Evolutionary conservation across 179 eudicot species (phyloP).

Genomic region (Beta macrorhiza): DNA sequence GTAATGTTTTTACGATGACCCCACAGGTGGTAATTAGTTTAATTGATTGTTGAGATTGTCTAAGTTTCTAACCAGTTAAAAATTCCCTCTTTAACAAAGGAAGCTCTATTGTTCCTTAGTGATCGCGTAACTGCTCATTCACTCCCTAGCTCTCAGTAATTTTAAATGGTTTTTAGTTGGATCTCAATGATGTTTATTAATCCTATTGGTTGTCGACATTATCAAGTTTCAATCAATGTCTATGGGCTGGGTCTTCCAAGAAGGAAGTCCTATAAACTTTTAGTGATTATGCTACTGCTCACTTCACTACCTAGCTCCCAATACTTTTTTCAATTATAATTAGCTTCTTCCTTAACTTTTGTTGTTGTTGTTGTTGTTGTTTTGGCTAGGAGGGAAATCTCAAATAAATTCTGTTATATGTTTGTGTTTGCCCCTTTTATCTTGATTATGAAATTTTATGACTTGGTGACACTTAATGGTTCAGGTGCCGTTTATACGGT

Average conservation of each 20-base stretch:
- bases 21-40: too few species aligned
- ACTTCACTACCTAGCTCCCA: background rate
- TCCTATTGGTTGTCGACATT: background rate
- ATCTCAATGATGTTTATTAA: background rate
- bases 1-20: too few species aligned
- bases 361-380: background rate
- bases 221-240: too few species aligned
- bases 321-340: background rate
- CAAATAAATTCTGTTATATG: background rate
- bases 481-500: constrained; percentile 72
- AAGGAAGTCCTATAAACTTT: background rate
- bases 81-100: too few species aligned
- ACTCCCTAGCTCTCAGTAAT: background rate
- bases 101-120: background rate
- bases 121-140: background rate
- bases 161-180: background rate
- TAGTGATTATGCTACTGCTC: background rate
- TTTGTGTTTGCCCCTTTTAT: background rate
- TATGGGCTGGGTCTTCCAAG: background rate
- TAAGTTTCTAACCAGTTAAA: too few species aligned
- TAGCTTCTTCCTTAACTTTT: background rate
- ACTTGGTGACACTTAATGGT: constrained; percentile 18
- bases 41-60: too few species aligned
- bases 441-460: background rate
- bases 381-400: background rate